Evolutionary conservation across 2,329 filamentous ascomycete genomes (phyloP), one percentile per base, ranked within the genome.

Genomic region (Ophiosphaerella herpotricha): DNA sequence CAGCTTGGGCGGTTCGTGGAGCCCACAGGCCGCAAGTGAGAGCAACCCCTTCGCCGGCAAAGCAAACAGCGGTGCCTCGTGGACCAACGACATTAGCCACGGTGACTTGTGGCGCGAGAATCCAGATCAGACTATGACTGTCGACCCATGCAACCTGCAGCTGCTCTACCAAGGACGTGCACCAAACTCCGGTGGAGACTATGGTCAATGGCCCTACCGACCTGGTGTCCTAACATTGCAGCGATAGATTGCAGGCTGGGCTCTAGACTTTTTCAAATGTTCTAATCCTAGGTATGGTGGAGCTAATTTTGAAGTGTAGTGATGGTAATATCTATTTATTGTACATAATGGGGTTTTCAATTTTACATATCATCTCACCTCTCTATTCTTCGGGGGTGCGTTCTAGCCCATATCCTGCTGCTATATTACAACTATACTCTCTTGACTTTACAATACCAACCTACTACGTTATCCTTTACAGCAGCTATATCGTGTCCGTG

Each of bases 21-120:
- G 82, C 0, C 57, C 78, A 8, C 80, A 86, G 60, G 82, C 84
- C 2, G 74, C 74, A 1, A 77, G 62, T 12, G 85, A 87, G 74
- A 69, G 61, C 57, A 73, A 69, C n/a, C 84, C 85, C 0, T 88
- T 88, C 52, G 85, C 85, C n/a, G 83, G 85, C 60, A 85, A 85
- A 74, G 82, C 78, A 24, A 88, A 87, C 73, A 85, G 79, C 42
- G 85, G 82, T 33, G 83, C 83, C 1, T 78, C 77, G 14, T 88
- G 85, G 85, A 86, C 84, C 39, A 82, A 86, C 65, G 83, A 86
- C 52, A 86, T 88, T 64, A 85, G 81, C 63, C 84, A 87, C 61
- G 85, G 85, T 32, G 85, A 88, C 54, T 66, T 87, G 34, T 63
- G 87, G 48, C 79, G 85, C 50, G 75, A 55, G 49, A 80, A 77